Base-by-base conservation (phyloP, 352 stramenopile genomes). In the Pilasporangium apinafurcum region DNA sequence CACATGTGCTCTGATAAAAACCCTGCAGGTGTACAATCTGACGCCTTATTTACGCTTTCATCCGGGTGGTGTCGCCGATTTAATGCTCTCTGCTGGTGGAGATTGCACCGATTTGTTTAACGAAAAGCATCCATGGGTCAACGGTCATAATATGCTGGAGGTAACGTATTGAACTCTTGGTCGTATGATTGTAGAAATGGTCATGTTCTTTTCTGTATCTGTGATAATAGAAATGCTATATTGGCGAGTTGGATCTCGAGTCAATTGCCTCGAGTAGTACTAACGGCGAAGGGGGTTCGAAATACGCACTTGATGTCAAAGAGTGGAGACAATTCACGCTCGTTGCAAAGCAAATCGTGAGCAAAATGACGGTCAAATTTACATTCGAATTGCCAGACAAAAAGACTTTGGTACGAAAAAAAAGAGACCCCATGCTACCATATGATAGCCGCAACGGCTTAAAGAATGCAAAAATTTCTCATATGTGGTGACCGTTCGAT, bases 21-120 rank as follows among this genome's bases (percentile, higher is more conserved):
- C 5, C 25, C 4, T 37, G 24, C 42, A 66, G 41, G 70, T 93
- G 37, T 94, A 99, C 70, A 98, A 99, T 73, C 78, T 99, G 41
- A 96, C 90, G 27, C 83, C 92, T 8, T 99, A 99, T 76, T 65
- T 99, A 39, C 74, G 84, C 44, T 99, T 98, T 69, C 96, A 99
- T 70, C 96, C 96, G 3, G 96, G 96, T n/a, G 96, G 96, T 21
- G 55, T 95, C 34, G 59, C 73, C 17, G 95, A 98, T 61, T 69
- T 99, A 16, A 81, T 98, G 57, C 65, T 86, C 40, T 67, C 65
- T 13, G 91, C 86, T 8, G 96, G 96, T n/a, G 86, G 74, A 14
- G 96, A 99, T 75, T 96, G 77, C 45, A 98, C 95, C 3, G 73
- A 72, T 22, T 62, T 98, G 6, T 99, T 98, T 67, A 95, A 98